Evolutionary conservation across 164 flowering plant genomes (phyloP).

Genomic region (Houttuynia cordata): DNA sequence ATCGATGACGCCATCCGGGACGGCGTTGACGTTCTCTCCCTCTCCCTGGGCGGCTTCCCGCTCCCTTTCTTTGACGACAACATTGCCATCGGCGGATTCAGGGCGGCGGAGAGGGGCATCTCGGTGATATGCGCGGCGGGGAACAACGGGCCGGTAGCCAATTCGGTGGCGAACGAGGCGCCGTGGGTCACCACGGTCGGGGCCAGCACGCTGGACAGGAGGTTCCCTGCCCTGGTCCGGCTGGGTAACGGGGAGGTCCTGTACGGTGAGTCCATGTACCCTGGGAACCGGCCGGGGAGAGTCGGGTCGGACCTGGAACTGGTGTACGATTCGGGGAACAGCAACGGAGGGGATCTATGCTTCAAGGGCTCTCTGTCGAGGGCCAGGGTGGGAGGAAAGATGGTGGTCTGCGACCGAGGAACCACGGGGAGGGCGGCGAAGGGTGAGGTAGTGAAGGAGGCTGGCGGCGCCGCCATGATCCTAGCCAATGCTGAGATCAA

Average conservation of each 20-base stretch:
- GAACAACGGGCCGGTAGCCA: constrained; percentile 60
- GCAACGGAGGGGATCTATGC: constrained; percentile 51
- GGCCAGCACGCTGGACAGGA: constrained; percentile 74
- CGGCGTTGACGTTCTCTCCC: constrained; percentile 80
- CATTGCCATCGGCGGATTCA: constrained; percentile 77
- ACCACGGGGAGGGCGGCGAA: constrained; percentile 60
- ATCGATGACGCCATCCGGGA: constrained; percentile 83
- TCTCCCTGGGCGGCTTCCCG: constrained; percentile 82
- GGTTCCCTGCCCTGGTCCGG: constrained; percentile 53
- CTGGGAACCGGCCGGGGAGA: constrained; percentile 21
- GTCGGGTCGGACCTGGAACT: constrained; percentile 36
- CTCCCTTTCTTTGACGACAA: constrained; percentile 66
- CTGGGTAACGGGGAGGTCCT: constrained; percentile 40
- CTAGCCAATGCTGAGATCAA: constrained; percentile 56
- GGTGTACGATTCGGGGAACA: constrained; percentile 37
- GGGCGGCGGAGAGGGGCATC: constrained; percentile 70
- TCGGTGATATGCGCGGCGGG: constrained; percentile 77
- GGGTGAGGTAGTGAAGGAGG: constrained; percentile 60
- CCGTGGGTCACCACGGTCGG: constrained; percentile 92
- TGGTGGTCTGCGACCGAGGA: constrained; percentile 85
- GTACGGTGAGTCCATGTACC: constrained; percentile 79
- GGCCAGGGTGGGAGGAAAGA: constrained; percentile 50
- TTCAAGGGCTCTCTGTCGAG: constrained; percentile 52
- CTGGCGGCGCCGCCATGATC: constrained; percentile 85
- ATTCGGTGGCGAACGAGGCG: constrained; percentile 74